Percentiles rank a stretch among this genome's conserved stretches.
Conservation (phyloP, 148 eudicot genomes). For the Rhododendron mucronatum region DNA sequence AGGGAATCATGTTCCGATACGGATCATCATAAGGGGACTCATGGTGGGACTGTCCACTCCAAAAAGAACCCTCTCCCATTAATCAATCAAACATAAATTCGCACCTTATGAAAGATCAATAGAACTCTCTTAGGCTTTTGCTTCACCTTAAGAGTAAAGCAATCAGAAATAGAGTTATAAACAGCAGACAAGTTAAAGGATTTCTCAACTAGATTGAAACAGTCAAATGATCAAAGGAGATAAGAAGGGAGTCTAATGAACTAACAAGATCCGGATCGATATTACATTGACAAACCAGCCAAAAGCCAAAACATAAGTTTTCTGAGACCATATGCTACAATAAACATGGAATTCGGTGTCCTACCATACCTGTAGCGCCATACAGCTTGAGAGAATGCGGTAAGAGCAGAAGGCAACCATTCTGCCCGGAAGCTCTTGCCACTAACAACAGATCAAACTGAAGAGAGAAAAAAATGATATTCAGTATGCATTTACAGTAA, state of each 20-base stretch:
- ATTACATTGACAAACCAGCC: conserved; percentile 6
- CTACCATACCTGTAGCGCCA: neutral
- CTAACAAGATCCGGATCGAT: neutral
- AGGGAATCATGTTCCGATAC: neutral
- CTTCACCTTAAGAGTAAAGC: neutral
- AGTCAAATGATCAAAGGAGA: neutral
- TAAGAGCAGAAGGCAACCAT: conserved; percentile 1
- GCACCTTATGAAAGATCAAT: neutral
- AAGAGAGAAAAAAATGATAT: neutral
- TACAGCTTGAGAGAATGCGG: neutral
- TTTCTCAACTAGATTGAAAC: neutral
- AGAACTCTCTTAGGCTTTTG: neutral
- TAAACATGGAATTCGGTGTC: neutral
- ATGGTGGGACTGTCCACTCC: neutral
- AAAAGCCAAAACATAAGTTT: neutral
- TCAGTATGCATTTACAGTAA: neutral
- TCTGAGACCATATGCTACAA: neutral
- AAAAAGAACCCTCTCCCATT: neutral
- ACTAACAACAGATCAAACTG: neutral
- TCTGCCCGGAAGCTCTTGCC: neutral
- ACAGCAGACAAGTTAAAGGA: neutral
- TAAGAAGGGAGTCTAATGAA: neutral
- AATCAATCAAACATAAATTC: neutral
- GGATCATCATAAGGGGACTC: neutral
- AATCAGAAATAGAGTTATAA: neutral